phyloP scores from a whole-genome alignment of 805 yeast genomes.

The Saccharomyces kudriavzevii region DNA sequence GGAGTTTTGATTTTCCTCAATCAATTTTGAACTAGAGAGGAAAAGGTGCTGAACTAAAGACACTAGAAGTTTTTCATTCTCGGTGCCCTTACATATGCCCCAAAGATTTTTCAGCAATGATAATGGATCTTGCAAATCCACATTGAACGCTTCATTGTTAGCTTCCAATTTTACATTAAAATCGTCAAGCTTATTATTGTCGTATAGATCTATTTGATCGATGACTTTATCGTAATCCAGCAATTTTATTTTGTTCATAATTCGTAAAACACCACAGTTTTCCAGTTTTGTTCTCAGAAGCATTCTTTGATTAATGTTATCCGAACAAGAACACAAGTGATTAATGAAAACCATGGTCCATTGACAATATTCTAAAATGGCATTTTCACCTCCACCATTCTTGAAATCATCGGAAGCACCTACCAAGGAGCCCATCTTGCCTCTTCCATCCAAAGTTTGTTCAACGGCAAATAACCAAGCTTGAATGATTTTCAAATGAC shows the following conservation, averaged over 20 bases:
- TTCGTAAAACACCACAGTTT: slow-evolving; percentile 25
- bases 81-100: slow-evolving; percentile 46
- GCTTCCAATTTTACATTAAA: slow-evolving; percentile 23
- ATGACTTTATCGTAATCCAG: slow-evolving; percentile 56
- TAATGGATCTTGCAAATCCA: slow-evolving; percentile 52
- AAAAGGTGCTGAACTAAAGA: slow-evolving; percentile 38
- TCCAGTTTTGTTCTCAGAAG: slow-evolving; percentile 28
- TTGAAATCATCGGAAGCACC: slow-evolving; percentile 84
- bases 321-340: slow-evolving; percentile 24
- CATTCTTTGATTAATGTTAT: slow-evolving; percentile 26
- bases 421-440: slow-evolving; percentile 81
- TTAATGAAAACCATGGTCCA: slow-evolving; percentile 28
- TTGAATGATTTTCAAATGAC: slow-evolving; percentile 39
- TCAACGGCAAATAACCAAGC: slow-evolving; percentile 65
- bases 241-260: slow-evolving; percentile 39
- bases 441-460: slow-evolving; percentile 72
- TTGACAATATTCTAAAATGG: slow-evolving; percentile 29
- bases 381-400: slow-evolving; percentile 35
- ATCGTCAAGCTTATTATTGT: slow-evolving; percentile 35
- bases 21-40: slow-evolving; percentile 23
- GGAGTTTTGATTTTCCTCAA: slow-evolving; percentile 20
- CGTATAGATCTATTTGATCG: slow-evolving; percentile 60
- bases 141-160: slow-evolving; percentile 24
- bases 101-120: slow-evolving; percentile 50
- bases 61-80: slow-evolving; percentile 41